Conservation (phyloP, 1,139 yeast species). For the Suhomyces ambrosiae region DNA sequence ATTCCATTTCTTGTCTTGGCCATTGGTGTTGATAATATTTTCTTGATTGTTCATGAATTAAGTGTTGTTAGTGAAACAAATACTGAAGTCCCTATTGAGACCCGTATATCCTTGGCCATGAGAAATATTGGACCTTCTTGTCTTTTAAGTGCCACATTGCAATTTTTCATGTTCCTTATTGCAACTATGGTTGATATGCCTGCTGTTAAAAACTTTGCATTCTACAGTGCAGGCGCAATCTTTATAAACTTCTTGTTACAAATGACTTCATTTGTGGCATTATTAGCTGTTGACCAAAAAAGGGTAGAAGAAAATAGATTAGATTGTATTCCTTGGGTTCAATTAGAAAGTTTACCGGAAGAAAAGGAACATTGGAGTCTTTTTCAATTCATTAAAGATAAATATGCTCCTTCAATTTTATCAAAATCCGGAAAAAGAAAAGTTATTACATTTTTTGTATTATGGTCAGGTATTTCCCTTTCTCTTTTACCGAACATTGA, state of each 20-base stretch:
- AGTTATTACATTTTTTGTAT: conserved; percentile 55
- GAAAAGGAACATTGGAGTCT: conserved; percentile 30
- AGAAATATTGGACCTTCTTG: conserved; percentile 87
- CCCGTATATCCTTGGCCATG: conserved; percentile 63
- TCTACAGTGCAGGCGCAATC: conserved; percentile 87
- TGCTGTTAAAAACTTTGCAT: conserved; percentile 90
- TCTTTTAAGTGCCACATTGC: conserved; percentile 72
- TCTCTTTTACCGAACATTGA: conserved; percentile 67
- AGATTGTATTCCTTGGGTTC: conserved; percentile 59
- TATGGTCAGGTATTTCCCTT: conserved; percentile 69
- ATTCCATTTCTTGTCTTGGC: conserved; percentile 94
- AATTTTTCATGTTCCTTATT: conserved; percentile 72
- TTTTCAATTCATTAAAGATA: conserved; percentile 25
- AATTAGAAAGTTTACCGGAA: conserved; percentile 12
- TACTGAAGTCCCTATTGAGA: conserved; percentile 41
- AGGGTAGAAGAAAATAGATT: conserved; percentile 60
- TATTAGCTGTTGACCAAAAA: conserved; percentile 67
- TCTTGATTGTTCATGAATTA: conserved; percentile 79
- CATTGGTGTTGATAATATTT: conserved; percentile 92
- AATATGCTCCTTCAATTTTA: conserved; percentile 61
- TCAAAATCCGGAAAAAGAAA: conserved; percentile 47
- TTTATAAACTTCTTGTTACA: conserved; percentile 75
- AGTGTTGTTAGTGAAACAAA: conserved; percentile 53
- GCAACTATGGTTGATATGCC: conserved; percentile 91
- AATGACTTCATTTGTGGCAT: conserved; percentile 76